Evolutionary conservation across 2,329 filamentous ascomycete genomes (phyloP).

Genomic region (Ceratocystis ficicola): DNA sequence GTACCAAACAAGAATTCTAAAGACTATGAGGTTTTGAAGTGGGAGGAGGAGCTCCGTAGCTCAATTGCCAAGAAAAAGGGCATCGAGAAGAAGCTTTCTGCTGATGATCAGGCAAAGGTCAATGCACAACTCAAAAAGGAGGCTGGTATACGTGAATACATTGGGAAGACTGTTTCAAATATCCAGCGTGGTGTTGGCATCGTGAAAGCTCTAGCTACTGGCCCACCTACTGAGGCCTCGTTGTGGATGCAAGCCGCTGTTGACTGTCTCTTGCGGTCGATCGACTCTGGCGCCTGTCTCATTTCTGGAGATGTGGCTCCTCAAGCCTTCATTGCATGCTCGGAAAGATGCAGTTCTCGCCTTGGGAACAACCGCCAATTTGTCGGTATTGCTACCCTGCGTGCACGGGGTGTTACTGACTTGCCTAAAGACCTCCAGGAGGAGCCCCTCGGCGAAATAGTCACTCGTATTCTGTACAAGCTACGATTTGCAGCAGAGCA

Average conservation of each 20-base stretch:
- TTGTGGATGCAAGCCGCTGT: constrained; percentile 81
- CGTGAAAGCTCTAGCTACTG: constrained; percentile 66
- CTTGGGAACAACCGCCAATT: constrained; percentile 69
- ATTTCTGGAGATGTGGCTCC: constrained; percentile 72
- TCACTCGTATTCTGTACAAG: constrained; percentile 82
- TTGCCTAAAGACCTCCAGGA: constrained; percentile 59
- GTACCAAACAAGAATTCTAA: constrained; percentile 79
- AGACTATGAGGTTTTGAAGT: constrained; percentile 91
- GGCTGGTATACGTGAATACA: constrained; percentile 59
- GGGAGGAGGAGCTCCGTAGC: constrained; percentile 82
- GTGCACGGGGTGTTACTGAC: constrained; percentile 61
- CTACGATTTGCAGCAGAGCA: constrained; percentile 85
- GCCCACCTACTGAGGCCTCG: constrained; percentile 77
- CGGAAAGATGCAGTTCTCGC: constrained; percentile 60
- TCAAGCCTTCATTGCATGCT: constrained; percentile 65
- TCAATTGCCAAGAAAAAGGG: constrained; percentile 92
- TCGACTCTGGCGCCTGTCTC: constrained; percentile 68
- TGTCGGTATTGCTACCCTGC: constrained; percentile 74
- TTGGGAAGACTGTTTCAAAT: constrained; percentile 56
- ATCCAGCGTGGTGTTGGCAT: constrained; percentile 77
- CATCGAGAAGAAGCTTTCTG: constrained; percentile 74
- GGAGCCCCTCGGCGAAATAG: constrained; percentile 70
- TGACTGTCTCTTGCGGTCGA: constrained; percentile 56
- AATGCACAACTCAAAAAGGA: constrained; percentile 87
- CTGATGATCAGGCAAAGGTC: constrained; percentile 81